Conservation (phyloP, 164 flowering plant species). For the Liriodendron chinense region DNA sequence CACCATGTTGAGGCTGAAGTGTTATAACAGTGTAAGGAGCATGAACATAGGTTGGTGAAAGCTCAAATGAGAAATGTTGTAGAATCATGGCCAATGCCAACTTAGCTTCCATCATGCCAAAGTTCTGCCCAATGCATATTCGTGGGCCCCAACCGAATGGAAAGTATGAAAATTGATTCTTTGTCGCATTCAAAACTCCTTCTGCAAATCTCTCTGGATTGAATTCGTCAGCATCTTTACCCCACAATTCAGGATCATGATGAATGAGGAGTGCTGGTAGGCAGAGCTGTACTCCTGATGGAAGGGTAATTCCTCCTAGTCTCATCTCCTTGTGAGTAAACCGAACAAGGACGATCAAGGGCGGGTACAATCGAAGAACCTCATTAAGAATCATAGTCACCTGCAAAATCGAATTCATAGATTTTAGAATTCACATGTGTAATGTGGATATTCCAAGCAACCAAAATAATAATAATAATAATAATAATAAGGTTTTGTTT, state of each 20-base stretch:
- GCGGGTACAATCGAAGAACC: conserved; percentile 11
- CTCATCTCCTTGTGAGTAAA: neutral
- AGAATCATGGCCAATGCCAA: conserved; percentile 11
- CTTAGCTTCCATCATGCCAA: conserved; percentile 12
- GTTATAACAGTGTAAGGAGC: conserved; percentile 3
- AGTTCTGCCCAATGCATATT: conserved; percentile 13
- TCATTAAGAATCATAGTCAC: conserved; percentile 15
- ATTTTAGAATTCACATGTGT: neutral
- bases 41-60: conserved; percentile 9
- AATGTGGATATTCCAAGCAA: neutral
- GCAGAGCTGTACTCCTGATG: conserved; percentile 6
- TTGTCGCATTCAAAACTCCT: conserved; percentile 8
- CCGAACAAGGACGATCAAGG: neutral
- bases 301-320: conserved; percentile 5
- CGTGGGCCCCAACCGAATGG: conserved; percentile 15
- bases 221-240: conserved; percentile 12
- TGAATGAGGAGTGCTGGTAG: neutral
- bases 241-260: conserved; percentile 13
- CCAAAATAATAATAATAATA: neutral
- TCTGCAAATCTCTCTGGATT: conserved; percentile 10
- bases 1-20: conserved; percentile 11
- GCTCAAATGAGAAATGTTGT: conserved; percentile 9
- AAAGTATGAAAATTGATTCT: conserved; percentile 5
- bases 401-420: neutral
- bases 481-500: neutral